phyloP scores from a whole-genome alignment of 2,329 filamentous ascomycete genomes.

The Tympanopsis confertula region DNA sequence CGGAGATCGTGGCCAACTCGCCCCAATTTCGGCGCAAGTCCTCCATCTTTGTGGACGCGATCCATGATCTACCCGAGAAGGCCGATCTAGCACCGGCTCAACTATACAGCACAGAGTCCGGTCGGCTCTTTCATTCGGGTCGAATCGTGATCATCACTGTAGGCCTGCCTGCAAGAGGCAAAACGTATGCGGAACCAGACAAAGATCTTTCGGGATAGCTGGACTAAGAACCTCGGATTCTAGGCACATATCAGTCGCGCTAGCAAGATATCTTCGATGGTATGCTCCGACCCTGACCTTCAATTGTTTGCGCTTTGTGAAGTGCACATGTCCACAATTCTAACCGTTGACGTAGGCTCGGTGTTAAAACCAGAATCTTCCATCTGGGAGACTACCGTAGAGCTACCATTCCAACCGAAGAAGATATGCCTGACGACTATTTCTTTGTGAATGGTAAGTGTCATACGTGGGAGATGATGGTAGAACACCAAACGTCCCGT shows the following conservation, averaged over 20 bases:
- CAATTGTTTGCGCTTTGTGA: constrained; percentile 3
- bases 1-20: constrained; percentile 56
- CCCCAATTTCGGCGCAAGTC: constrained; percentile 57
- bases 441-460: constrained; percentile 60
- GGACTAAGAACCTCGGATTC: background rate
- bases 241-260: constrained; percentile 60
- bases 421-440: constrained; percentile 66
- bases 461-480: no score
- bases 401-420: constrained; percentile 44
- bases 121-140: constrained; percentile 63
- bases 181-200: constrained; percentile 37
- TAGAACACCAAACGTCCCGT: no score
- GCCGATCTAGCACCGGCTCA: constrained; percentile 57
- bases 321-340: no score
- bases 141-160: constrained; percentile 67
- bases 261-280: constrained; percentile 64
- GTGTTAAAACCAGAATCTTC: constrained; percentile 67
- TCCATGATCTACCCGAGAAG: constrained; percentile 60
- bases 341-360: constrained; percentile 42
- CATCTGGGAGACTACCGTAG: constrained; percentile 66
- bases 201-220: background rate
- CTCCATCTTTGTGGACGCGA: constrained; percentile 63
- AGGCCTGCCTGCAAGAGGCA: constrained; percentile 60
- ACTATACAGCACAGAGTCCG: constrained; percentile 66
- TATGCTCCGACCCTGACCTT: constrained; percentile 15